Conservation (phyloP, 2,329 filamentous ascomycete species). For the Aaosphaeria arxii region DNA sequence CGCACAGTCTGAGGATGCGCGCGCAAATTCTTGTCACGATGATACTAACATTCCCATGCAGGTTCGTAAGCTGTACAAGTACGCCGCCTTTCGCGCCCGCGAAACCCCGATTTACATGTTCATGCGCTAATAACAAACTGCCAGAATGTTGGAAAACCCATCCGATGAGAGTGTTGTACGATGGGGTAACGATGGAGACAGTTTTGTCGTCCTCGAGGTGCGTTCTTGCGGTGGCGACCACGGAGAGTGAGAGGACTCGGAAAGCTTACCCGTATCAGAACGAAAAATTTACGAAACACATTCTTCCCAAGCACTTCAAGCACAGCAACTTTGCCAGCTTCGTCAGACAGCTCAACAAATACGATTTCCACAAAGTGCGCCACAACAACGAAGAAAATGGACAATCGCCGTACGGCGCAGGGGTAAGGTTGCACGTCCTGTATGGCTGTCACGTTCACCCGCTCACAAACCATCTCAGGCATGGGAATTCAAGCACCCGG, state of each 20-base stretch:
- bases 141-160: conserved; percentile 93
- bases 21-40: conserved; percentile 41
- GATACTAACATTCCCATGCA: conserved; percentile 37
- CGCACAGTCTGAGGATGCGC: no score
- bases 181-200: conserved; percentile 93
- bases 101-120: not conserved
- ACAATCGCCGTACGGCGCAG: conserved; percentile 75
- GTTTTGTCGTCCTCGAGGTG: conserved; percentile 97
- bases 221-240: conserved; percentile 9
- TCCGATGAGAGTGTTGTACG: conserved; percentile 88
- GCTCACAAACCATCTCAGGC: conserved; percentile 49
- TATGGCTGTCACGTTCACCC: not conserved
- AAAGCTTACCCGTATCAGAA: conserved; percentile 56
- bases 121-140: not conserved
- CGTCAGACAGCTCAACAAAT: conserved; percentile 93
- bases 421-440: conserved; percentile 51
- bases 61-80: conserved; percentile 99
- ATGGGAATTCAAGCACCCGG: conserved; percentile 97
- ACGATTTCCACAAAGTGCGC: conserved; percentile 97
- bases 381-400: conserved; percentile 85
- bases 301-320: conserved; percentile 97
- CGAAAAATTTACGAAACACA: conserved; percentile 96
- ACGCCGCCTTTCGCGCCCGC: conserved; percentile 34
- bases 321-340: conserved; percentile 98
- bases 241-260: not conserved